phyloP scores from a whole-genome alignment of 1,284 basidiomycete genomes.

The Phlebopus sp. region DNA sequence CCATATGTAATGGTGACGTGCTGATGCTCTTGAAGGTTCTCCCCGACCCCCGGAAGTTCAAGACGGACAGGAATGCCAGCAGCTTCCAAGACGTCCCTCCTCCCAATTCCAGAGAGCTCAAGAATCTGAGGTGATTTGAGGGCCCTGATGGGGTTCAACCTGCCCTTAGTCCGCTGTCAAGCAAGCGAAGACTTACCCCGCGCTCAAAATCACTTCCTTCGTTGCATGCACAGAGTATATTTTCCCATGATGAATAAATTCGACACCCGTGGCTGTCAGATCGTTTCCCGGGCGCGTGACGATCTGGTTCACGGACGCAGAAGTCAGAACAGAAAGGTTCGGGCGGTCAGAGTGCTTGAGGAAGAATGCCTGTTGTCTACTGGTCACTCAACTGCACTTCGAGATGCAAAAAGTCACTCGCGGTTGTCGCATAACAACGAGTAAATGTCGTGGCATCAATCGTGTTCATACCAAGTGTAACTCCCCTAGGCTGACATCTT shows the following conservation, averaged over 20 bases:
- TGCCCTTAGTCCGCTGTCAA: background rate
- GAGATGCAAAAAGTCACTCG: background rate
- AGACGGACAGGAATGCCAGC: constrained; percentile 30
- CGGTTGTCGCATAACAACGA: constrained; percentile 4
- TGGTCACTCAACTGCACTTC: background rate
- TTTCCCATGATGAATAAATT: constrained; percentile 24
- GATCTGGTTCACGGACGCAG: constrained; percentile 16
- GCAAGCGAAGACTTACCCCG: constrained; percentile 30
- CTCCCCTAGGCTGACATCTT: background rate
- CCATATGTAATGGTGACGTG: constrained; percentile 22
- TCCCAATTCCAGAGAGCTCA: constrained; percentile 37
- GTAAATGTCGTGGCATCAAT: constrained; percentile 1
- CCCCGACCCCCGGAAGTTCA: constrained; percentile 37
- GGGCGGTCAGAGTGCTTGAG: constrained; percentile 15
- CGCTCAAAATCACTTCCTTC: constrained; percentile 41
- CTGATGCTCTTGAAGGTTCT: constrained; percentile 37
- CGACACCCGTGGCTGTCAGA: constrained; percentile 24
- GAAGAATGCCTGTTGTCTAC: constrained; percentile 17
- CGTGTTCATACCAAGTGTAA: background rate
- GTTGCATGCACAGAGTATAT: constrained; percentile 17
- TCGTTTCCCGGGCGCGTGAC: constrained; percentile 2
- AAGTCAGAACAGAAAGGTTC: constrained; percentile 22
- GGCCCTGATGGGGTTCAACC: constrained; percentile 3
- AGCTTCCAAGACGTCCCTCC: constrained; percentile 25
- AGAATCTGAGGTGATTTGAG: constrained; percentile 38